phyloP scores from a whole-genome alignment of 352 stramenopile genomes.

The Pythium utonaiense region DNA sequence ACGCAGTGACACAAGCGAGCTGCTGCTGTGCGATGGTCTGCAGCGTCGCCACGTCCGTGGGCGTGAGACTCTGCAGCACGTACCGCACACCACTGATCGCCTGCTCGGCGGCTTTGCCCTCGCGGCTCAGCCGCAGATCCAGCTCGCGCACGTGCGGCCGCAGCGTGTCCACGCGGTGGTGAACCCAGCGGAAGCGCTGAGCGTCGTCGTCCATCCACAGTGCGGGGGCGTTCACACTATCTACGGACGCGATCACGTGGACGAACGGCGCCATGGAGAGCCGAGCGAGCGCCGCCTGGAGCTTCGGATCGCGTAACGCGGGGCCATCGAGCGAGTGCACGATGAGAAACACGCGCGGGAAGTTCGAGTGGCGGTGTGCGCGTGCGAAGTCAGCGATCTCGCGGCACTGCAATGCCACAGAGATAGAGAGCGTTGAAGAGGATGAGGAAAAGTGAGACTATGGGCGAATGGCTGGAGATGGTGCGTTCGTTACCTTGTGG shows the following conservation, averaged over 20 bases:
- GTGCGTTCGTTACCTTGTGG: constrained; percentile 18
- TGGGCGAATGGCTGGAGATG: too few species aligned
- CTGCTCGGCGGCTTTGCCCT: constrained; percentile 17
- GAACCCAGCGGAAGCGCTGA: constrained; percentile 19
- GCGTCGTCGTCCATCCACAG: constrained; percentile 19
- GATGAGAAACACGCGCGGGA: constrained; percentile 12
- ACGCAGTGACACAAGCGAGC: background rate
- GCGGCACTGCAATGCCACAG: constrained; percentile 5
- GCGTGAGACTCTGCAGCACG: constrained; percentile 21
- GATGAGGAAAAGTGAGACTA: too few species aligned
- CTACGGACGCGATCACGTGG: constrained; percentile 18
- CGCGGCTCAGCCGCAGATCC: constrained; percentile 7
- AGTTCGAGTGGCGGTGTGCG: constrained; percentile 1
- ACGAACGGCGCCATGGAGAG: constrained; percentile 11
- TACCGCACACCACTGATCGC: constrained; percentile 21
- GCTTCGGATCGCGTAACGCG: constrained; percentile 9
- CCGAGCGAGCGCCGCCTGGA: constrained; percentile 8
- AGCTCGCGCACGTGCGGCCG: constrained; percentile 13
- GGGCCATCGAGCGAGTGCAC: constrained; percentile 18
- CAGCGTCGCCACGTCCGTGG: constrained; percentile 17
- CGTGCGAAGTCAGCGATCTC: constrained; percentile 13
- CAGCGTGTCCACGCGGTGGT: constrained; percentile 20
- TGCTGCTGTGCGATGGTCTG: constrained; percentile 17
- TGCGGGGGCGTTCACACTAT: constrained; percentile 16
- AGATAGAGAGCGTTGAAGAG: too few species aligned